Evolutionary conservation across 768 basidiomycete species (phyloP), one percentile per base, ranked within the genome.

Genomic region (Tricholoma sp.): DNA sequence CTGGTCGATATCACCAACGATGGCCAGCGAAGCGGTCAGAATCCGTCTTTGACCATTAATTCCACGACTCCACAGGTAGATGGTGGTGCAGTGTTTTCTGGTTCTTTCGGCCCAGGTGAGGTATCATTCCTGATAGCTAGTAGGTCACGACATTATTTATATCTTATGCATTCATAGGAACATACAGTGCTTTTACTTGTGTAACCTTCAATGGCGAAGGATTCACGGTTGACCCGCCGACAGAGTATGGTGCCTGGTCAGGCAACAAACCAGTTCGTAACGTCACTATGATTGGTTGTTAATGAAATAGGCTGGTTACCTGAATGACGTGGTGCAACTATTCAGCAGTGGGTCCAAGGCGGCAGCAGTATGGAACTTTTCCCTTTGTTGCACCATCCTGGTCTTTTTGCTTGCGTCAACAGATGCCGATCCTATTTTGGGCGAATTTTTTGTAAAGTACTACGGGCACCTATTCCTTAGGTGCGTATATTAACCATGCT

Each of bases 401-500:
- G 17, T 31, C 17, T 18, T 20, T 44, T 3, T 32, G 13, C 55
- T 15, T 39, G 33, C 6, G 12, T n/a, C 20, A 10, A 36, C 20
- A 86, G 84, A 86, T 58, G 85, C 74, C 1, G 84, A 86, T 61
- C 83, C 83, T 0, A 84, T 86, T 37, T 67, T 86, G 7, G 79
- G 76, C 13, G 85, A 86, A 65, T 85, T 85, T 69, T 80, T 82
- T 57, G 82, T 84, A 31, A 85, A 85, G 82, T n/a, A n/a, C n/a
- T 84, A 58, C 13, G 73, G 64, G 6, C 24, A 41, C 13, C 15
- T 12, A 7, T 17, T 28, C 42, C 37, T 42, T 18, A 28, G 13
- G 13, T 41, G 10, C 10, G 9, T n/a, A 24, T 6, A 20, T 36
- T 33, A 13, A 20, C 5, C 2, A 13, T 6, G 6, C 6, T 34